phyloP scores from a whole-genome alignment of 2,329 filamentous ascomycete genomes.

The Ophiosphaerella herpotricha region DNA sequence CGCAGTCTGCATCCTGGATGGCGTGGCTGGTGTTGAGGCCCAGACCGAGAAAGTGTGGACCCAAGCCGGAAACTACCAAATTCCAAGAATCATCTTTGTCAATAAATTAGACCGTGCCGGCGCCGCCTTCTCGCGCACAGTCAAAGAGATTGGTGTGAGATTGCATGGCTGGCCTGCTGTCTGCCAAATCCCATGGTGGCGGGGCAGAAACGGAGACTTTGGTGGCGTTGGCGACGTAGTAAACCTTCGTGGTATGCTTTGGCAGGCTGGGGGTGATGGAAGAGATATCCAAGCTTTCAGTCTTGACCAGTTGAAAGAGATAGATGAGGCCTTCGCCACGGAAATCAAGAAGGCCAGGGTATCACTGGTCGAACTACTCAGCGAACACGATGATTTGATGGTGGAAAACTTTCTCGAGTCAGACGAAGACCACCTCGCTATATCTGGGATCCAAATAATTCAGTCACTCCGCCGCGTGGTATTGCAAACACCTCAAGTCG shows the following conservation, averaged over 20 bases:
- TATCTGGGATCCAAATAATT: constrained; percentile 69
- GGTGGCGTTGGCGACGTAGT: constrained; percentile 85
- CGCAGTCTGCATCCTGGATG: constrained; percentile 90
- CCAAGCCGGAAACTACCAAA: constrained; percentile 82
- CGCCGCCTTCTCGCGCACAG: constrained; percentile 79
- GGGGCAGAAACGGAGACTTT: constrained; percentile 71
- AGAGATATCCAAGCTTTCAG: constrained; percentile 63
- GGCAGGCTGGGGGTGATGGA: constrained; percentile 69
- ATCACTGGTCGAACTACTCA: constrained; percentile 79
- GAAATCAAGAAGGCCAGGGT: constrained; percentile 78
- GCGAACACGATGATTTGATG: constrained; percentile 84
- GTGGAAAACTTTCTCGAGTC: constrained; percentile 82
- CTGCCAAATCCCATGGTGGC: constrained; percentile 95
- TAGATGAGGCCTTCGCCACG: constrained; percentile 57
- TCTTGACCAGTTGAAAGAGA: constrained; percentile 57
- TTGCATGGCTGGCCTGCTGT: constrained; percentile 85
- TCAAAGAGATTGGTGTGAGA: constrained; percentile 81
- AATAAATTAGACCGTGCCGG: constrained; percentile 87
- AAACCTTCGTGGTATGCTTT: constrained; percentile 73
- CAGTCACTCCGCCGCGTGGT: constrained; percentile 76
- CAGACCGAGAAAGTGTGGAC: constrained; percentile 97
- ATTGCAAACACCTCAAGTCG: constrained; percentile 66
- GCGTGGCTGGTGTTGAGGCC: constrained; percentile 91
- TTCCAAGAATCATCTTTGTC: constrained; percentile 80
- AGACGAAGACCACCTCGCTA: constrained; percentile 71